These are phyloP conservation scores for Colletotrichum sublineola DNA, from an alignment of 2,329 filamentous ascomycete genomes.

Conservation along the genomic window DNA sequence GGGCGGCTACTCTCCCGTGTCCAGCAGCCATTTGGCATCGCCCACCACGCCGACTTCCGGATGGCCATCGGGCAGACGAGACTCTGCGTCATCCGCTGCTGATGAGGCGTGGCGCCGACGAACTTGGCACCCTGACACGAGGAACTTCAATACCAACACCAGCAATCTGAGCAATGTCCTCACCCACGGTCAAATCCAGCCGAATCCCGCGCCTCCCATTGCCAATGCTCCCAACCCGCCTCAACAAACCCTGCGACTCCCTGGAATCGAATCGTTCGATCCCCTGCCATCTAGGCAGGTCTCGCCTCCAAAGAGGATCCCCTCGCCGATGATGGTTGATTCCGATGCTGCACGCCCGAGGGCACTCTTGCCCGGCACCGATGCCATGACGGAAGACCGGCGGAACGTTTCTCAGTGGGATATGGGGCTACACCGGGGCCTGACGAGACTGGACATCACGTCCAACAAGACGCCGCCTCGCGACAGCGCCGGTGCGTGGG, in stretches of 20 bases:
- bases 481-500: conserved; percentile 69
- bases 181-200: conserved; percentile 73
- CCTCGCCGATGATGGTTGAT: conserved; percentile 85
- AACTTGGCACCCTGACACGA: conserved; percentile 90
- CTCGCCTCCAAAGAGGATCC: conserved; percentile 73
- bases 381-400: conserved; percentile 59
- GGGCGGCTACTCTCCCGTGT: conserved; percentile 67
- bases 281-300: conserved; percentile 74
- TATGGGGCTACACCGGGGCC: conserved; percentile 73
- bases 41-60: conserved; percentile 75
- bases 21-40: conserved; percentile 71
- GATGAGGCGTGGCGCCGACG: conserved; percentile 86
- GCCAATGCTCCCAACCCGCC: conserved; percentile 59
- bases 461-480: conserved; percentile 61
- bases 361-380: conserved; percentile 49
- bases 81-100: conserved; percentile 71
- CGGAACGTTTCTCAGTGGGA: conserved; percentile 73
- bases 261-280: conserved; percentile 93
- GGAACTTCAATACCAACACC: conserved; percentile 72
- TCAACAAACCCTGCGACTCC: conserved; percentile 76
- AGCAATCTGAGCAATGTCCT: conserved; percentile 82
- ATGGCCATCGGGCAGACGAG: conserved; percentile 69
- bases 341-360: conserved; percentile 57
- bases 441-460: conserved; percentile 76
- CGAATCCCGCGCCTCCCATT: conserved; percentile 64